phyloP scores from a whole-genome alignment of 768 basidiomycete genomes.

The Trametes meyenii region DNA sequence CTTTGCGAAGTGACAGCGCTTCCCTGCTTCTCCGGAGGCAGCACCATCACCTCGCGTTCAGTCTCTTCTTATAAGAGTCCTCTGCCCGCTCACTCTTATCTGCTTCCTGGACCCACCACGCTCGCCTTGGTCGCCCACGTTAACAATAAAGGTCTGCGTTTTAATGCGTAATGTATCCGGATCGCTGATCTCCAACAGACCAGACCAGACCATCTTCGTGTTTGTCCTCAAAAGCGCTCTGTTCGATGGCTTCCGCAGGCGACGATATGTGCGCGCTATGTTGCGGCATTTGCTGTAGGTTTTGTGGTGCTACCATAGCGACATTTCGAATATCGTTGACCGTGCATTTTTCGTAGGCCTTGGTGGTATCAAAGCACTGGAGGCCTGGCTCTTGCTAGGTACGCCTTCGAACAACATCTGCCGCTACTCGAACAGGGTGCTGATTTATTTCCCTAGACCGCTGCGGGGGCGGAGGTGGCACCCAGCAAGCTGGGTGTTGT shows the following conservation, averaged over 20 bases:
- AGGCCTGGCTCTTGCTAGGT: constrained; percentile 9
- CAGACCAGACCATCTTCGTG: not conserved
- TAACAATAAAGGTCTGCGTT: no score
- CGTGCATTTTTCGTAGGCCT: not conserved
- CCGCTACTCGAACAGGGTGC: no score
- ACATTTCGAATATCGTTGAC: not conserved
- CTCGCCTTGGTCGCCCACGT: no score
- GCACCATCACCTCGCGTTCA: no score
- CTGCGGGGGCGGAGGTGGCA: not conserved
- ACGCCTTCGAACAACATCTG: not conserved
- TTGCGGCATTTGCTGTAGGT: constrained; percentile 15
- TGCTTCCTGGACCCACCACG: no score
- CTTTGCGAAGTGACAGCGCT: no score
- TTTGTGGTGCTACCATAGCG: no score
- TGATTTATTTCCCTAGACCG: not conserved
- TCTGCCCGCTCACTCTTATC: no score
- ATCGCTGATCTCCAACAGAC: not conserved
- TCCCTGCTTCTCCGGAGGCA: no score
- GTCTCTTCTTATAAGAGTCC: no score
- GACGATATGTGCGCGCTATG: constrained; percentile 3
- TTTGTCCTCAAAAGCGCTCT: not conserved
- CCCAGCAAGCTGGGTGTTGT: constrained; percentile 16
- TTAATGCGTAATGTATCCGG: no score
- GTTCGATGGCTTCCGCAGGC: not conserved
- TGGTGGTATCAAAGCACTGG: not conserved